phyloP scores from a whole-genome alignment of 345 rosid species.

The Eucalyptus fibrosa region DNA sequence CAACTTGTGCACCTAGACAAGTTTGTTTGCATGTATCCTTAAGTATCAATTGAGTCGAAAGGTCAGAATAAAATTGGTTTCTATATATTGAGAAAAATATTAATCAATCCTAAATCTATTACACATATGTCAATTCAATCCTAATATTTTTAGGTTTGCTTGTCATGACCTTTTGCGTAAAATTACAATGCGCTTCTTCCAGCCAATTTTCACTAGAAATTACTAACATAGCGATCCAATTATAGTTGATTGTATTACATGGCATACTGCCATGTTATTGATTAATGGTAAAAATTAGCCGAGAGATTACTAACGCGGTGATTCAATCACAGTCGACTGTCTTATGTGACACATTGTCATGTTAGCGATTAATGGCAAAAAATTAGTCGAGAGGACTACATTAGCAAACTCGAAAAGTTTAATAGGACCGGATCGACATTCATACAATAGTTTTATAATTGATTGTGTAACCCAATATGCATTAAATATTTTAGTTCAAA shows the following conservation, averaged over 20 bases:
- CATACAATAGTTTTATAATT: neutral
- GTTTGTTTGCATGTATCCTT: neutral
- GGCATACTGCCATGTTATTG: neutral
- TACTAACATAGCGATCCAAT: neutral
- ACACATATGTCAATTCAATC: neutral
- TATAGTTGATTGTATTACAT: neutral
- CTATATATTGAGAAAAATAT: neutral
- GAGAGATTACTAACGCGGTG: neutral
- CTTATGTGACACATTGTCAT: neutral
- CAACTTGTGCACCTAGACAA: neutral
- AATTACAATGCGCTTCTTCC: neutral
- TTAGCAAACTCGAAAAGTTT: neutral
- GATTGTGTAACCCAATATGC: neutral
- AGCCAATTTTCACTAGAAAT: neutral
- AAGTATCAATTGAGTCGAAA: neutral
- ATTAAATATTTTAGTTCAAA: neutral
- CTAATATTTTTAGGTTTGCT: neutral
- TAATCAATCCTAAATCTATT: neutral
- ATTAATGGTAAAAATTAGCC: neutral
- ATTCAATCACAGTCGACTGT: accelerated
- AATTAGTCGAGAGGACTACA: neutral
- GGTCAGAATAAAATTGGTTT: neutral
- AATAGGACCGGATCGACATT: neutral
- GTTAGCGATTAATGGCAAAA: neutral
- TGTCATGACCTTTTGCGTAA: neutral